Base-by-base conservation (phyloP, 768 basidiomycete genomes). In the Amylocystis lapponica region DNA sequence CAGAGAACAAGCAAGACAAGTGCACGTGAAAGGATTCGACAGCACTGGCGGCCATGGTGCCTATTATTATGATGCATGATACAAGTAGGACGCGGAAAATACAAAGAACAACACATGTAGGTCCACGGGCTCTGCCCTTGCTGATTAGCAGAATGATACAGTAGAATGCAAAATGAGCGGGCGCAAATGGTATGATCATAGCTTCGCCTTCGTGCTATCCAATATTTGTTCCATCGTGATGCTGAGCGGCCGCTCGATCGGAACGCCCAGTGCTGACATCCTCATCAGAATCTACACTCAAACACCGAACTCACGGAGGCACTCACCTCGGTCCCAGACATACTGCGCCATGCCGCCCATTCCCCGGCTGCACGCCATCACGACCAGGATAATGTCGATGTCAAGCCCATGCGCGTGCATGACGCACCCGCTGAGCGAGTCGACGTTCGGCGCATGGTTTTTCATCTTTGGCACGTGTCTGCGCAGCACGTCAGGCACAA, bases 291-390 rank as follows among this genome's bases (percentile, higher is more conserved):
- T 16, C 19, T 31, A 13, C 11, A 6, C 31, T 13, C 17, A n/a
- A 10, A 13, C 29, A 21, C 8, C 4, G 10, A 21, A 10, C 11
- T 31, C 40, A 6, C 19, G 22, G 21, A 21, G 5, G 20, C 13
- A 30, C 31, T 23, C 20, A 41, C 40, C 40, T 31, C 40, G 14
- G 40, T 41, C 40, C 40, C 40, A 41, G 19, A 41, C 40, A 41
- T 41, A 41, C 19, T 41, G 40, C 27, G 40, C 14, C 40, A 41
- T 31, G 29, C 30, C 30, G 19, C 40, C 40, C 40, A 41, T 41
- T 4, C 40, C 40, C n/a, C 40, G 40, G 40, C 40, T 41, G 40
- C 40, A 41, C 12, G 25, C 40, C 40, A 41, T 41, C n/a, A 41
- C 40, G 8, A 41, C 17, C 4, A 41, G 20, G 13, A 41, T 20